Conservation (phyloP, 768 basidiomycete species). For the Amanita subjunquillea region DNA sequence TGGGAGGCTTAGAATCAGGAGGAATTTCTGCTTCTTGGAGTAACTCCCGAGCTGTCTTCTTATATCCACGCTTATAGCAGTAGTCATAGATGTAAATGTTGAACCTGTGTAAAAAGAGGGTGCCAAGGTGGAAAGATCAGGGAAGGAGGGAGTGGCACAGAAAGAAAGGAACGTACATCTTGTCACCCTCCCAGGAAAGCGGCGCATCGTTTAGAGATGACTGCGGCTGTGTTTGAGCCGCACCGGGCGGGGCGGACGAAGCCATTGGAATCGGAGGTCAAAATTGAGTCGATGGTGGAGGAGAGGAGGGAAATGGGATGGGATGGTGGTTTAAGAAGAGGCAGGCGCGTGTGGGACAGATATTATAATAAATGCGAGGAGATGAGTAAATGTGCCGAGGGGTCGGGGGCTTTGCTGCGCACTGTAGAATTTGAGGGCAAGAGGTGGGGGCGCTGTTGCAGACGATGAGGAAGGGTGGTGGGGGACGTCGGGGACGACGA, state of each 20-base stretch:
- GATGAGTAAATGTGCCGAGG: slow-evolving; percentile 7
- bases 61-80: slow-evolving; percentile 70
- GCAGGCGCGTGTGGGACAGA: slow-evolving; percentile 4
- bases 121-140: background rate
- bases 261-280: background rate
- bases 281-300: slow-evolving; percentile 4
- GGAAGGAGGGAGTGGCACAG: background rate
- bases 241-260: slow-evolving; percentile 3
- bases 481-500: slow-evolving; percentile 11
- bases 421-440: background rate
- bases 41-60: slow-evolving; percentile 62
- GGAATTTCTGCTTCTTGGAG: slow-evolving; percentile 57
- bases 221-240: slow-evolving; percentile 11
- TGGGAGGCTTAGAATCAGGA: slow-evolving; percentile 56
- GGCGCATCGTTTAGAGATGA: slow-evolving; percentile 12
- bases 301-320: slow-evolving; percentile 2
- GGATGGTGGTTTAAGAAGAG: slow-evolving; percentile 1
- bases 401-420: background rate
- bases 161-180: slow-evolving; percentile 43
- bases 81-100: slow-evolving; percentile 88
- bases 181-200: slow-evolving; percentile 77
- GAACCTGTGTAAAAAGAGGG: slow-evolving; percentile 40
- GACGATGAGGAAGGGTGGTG: slow-evolving; percentile 12
- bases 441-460: slow-evolving; percentile 8
- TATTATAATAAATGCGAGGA: slow-evolving; percentile 2